Conservation (phyloP, 306 rosid species). For the Sesbania bispinosa region DNA sequence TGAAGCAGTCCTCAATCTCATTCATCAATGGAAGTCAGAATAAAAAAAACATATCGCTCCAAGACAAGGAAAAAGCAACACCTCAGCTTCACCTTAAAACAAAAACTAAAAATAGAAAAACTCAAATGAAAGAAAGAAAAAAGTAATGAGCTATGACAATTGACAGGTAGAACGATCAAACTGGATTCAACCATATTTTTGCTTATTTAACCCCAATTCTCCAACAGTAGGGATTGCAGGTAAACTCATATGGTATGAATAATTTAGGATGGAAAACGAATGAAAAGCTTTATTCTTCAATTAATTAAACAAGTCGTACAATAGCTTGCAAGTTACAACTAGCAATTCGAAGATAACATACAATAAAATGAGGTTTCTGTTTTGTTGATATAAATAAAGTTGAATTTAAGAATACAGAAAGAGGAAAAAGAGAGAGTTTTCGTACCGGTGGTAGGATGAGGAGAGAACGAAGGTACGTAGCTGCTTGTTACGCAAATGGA, state of each 20-base stretch:
- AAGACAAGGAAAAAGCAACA: too few species aligned
- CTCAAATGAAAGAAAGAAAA: too few species aligned
- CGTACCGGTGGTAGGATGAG: conserved; percentile 5
- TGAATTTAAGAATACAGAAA: neutral
- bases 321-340: neutral
- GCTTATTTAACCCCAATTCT: neutral
- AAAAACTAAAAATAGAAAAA: too few species aligned
- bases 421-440: too few species aligned
- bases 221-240: neutral
- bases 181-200: neutral
- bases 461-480: conserved; percentile 2
- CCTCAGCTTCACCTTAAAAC: too few species aligned
- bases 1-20: neutral
- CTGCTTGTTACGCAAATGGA: neutral
- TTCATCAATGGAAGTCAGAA: neutral
- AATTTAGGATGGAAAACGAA: neutral
- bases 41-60: too few species aligned
- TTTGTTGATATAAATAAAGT: too few species aligned
- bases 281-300: neutral
- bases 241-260: too few species aligned
- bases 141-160: too few species aligned
- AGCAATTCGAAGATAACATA: neutral
- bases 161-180: conserved; percentile 6
- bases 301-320: neutral
- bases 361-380: neutral